Conservation (phyloP, 352 stramenopile genomes). For the Phytophthora citrophthora region DNA sequence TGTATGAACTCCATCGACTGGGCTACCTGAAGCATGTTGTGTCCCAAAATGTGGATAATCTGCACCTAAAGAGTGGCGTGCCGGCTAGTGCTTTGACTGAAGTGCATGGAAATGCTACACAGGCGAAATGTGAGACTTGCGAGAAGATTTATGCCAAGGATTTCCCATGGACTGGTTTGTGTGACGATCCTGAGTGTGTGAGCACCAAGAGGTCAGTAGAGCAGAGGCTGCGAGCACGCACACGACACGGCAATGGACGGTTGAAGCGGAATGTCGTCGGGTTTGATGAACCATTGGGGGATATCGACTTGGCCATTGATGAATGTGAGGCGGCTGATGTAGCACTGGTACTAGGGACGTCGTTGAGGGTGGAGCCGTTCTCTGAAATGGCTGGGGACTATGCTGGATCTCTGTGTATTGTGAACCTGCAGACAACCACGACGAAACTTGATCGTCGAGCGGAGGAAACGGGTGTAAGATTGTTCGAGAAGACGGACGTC, state of each 20-base stretch:
- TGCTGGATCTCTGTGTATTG: slow-evolving; percentile 72
- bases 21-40: slow-evolving; percentile 81
- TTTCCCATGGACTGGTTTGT: slow-evolving; percentile 77
- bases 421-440: slow-evolving; percentile 78
- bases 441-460: slow-evolving; percentile 74
- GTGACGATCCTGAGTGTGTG: slow-evolving; percentile 62
- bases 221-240: slow-evolving; percentile 68
- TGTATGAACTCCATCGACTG: slow-evolving; percentile 76
- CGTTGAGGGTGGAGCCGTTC: slow-evolving; percentile 79
- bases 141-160: slow-evolving; percentile 82
- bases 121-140: slow-evolving; percentile 85
- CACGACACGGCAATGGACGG: slow-evolving; percentile 75
- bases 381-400: slow-evolving; percentile 84
- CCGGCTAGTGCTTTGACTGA: slow-evolving; percentile 63
- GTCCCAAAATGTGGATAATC: slow-evolving; percentile 86
- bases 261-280: slow-evolving; percentile 81
- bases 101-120: slow-evolving; percentile 85
- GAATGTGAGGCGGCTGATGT: slow-evolving; percentile 80
- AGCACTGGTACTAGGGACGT: slow-evolving; percentile 80
- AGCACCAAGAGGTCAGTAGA: slow-evolving; percentile 72
- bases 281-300: slow-evolving; percentile 80
- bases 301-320: slow-evolving; percentile 84
- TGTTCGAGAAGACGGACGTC: slow-evolving; percentile 79
- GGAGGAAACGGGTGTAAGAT: slow-evolving; percentile 64
- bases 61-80: slow-evolving; percentile 84